Evolutionary conservation across 768 basidiomycete species (phyloP).

Genomic region (Lentinula raphanica): DNA sequence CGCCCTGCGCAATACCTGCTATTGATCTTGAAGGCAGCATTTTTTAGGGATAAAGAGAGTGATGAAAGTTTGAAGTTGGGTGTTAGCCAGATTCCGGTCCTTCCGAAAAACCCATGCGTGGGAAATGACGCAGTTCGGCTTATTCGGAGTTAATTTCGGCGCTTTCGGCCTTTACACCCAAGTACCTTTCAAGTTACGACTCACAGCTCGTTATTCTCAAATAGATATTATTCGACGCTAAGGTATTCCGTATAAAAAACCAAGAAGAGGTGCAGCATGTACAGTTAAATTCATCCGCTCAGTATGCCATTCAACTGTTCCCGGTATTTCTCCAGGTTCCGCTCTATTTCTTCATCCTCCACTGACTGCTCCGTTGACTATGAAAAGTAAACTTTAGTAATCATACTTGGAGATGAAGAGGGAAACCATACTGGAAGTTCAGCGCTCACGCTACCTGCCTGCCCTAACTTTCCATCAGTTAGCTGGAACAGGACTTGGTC

Average conservation of each 20-base stretch:
- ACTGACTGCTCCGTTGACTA: slow-evolving; percentile 56
- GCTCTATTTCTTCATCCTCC: slow-evolving; percentile 81
- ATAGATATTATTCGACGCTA: no score
- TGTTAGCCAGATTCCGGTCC: not conserved
- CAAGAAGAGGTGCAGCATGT: no score
- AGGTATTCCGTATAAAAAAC: not conserved
- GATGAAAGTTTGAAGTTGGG: not conserved
- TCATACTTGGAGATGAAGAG: slow-evolving; percentile 4
- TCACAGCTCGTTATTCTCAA: not conserved
- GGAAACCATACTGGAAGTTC: slow-evolving; percentile 65
- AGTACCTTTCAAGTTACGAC: no score
- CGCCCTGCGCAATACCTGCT: slow-evolving; percentile 49
- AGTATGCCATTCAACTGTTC: slow-evolving; percentile 85
- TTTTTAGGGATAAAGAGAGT: slow-evolving; percentile 12
- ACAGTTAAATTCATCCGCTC: slow-evolving; percentile 40
- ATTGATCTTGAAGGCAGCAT: slow-evolving; percentile 63
- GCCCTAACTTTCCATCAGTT: slow-evolving; percentile 93
- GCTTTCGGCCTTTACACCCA: not conserved
- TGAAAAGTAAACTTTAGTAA: slow-evolving; percentile 1
- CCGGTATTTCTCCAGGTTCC: slow-evolving; percentile 86
- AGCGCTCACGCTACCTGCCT: slow-evolving; percentile 66
- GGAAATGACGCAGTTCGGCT: not conserved
- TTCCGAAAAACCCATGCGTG: not conserved
- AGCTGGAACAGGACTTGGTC: slow-evolving; percentile 95
- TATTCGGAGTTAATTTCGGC: not conserved